Evolutionary conservation across 2,329 filamentous ascomycete species (phyloP), one percentile per base, ranked within the genome.

Genomic region (Fusarium verrucosum): DNA sequence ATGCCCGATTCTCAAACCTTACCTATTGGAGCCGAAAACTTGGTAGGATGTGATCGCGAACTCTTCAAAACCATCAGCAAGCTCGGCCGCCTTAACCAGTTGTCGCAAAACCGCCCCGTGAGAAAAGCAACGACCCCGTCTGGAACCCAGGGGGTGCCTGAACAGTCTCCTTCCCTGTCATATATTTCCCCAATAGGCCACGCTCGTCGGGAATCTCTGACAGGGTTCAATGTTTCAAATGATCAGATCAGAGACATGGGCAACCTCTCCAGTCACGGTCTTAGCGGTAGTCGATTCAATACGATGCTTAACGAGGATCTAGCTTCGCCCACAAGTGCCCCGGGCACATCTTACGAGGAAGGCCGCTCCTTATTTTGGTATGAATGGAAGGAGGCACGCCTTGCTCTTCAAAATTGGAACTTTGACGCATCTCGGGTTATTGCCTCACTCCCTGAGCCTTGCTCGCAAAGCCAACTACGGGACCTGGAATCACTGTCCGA

Each of bases 41-140:
- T 96, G 45, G 89, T 93, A 4, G 94, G 94, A 35, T 97, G 94
- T 73, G 93, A 97, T 73, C 87, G 91, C 8, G 86, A 90, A 58
- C 83, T 97, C 3, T 97, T 97, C 85, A 92, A 90, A 77, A 87
- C 92, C 7, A 90, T 97, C 68, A 89, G 90, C 68, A 89, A 91
- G 73, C 87, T 97, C 4, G 92, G 93, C 22, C 87, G 92, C 35
- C 81, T 97, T 19, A 97, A 96, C 74, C 81, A 96, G 14, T 82
- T 97, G 25, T 92, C 91, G 30, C 92, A 96, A 73, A 82, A 86
- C 62, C 83, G 85, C 1, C 80, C 82, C 0, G 85, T 88, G 5
- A 79, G 82, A 71, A 80, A 75, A 70, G 54, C 66, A 56, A 51
- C 58, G 7, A 44, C 58, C 3, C 52, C 69, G 3, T 33, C 63